These are phyloP conservation scores for Waltergamsia citrina DNA, from an alignment of 2,329 filamentous ascomycete species.

Conservation along the genomic window DNA sequence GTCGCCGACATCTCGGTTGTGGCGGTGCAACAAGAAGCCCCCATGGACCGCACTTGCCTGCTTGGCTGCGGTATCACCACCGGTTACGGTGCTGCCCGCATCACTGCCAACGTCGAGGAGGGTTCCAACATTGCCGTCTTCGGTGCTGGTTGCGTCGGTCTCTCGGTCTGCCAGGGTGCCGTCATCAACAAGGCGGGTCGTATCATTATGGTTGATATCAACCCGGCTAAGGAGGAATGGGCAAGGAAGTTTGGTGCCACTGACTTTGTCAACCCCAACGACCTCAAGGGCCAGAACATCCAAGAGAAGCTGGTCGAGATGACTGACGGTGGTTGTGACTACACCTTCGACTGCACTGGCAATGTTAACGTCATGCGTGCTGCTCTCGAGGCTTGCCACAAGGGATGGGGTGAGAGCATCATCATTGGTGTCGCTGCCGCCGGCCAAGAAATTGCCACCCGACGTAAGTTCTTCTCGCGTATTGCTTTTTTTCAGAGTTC, in stretches of 20 bases:
- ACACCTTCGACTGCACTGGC: slow-evolving; percentile 98
- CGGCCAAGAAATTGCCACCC: slow-evolving; percentile 88
- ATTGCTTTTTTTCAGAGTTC: too few species aligned
- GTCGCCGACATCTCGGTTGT: slow-evolving; percentile 98
- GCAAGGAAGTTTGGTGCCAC: slow-evolving; percentile 90
- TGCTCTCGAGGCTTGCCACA: slow-evolving; percentile 95
- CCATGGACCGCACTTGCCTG: slow-evolving; percentile 93
- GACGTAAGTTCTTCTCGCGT: slow-evolving; percentile 66
- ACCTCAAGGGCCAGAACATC: slow-evolving; percentile 69
- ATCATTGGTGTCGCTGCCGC: slow-evolving; percentile 96
- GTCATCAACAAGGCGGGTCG: slow-evolving; percentile 71
- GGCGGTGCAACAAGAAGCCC: slow-evolving; percentile 78
- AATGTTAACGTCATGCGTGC: slow-evolving; percentile 94
- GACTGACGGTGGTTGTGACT: slow-evolving; percentile 96
- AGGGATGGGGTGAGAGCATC: slow-evolving; percentile 98
- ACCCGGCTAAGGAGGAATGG: slow-evolving; percentile 88
- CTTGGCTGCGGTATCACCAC: slow-evolving; percentile 98
- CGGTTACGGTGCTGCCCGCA: slow-evolving; percentile 89
- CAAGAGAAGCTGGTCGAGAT: slow-evolving; percentile 92
- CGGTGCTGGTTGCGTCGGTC: slow-evolving; percentile 89
- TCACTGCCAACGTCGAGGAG: slow-evolving; percentile 86
- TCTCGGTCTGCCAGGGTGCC: slow-evolving; percentile 90
- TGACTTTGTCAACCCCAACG: slow-evolving; percentile 88
- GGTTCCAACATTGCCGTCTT: slow-evolving; percentile 88
- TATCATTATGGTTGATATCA: slow-evolving; percentile 70